phyloP scores from a whole-genome alignment of 768 basidiomycete genomes.

The Boletus tomentosulus region DNA sequence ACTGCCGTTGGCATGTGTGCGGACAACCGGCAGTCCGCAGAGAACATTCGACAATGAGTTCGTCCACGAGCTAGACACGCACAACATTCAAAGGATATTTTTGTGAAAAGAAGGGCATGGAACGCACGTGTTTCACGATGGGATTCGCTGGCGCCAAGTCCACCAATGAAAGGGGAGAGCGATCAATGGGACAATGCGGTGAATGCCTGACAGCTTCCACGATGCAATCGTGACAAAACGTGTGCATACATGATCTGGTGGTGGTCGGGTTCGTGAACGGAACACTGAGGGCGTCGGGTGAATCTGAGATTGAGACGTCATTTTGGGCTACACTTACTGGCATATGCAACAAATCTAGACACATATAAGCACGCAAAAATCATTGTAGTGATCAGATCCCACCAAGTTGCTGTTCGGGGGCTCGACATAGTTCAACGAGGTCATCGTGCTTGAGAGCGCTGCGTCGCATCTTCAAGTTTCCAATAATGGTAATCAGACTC shows the following conservation, averaged over 20 bases:
- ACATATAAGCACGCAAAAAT: not conserved
- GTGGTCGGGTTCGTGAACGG: conserved; percentile 78
- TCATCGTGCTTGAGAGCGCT: conserved; percentile 12
- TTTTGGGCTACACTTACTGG: conserved; percentile 37
- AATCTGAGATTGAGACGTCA: conserved; percentile 6
- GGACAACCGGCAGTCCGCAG: conserved; percentile 56
- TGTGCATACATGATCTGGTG: conserved; percentile 73
- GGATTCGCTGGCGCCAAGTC: conserved; percentile 67
- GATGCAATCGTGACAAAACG: conserved; percentile 85
- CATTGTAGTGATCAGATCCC: conserved; percentile 19
- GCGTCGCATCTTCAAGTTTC: too few species aligned
- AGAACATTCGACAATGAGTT: conserved; percentile 71
- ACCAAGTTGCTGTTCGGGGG: conserved; percentile 66
- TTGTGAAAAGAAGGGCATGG: conserved; percentile 1
- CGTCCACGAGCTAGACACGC: conserved; percentile 67
- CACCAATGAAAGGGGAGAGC: conserved; percentile 55
- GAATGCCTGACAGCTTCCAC: conserved; percentile 61
- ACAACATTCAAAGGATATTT: conserved; percentile 1
- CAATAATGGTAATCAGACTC: too few species aligned
- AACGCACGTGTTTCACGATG: conserved; percentile 57
- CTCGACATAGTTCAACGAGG: conserved; percentile 50
- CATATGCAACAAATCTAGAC: conserved; percentile 77
- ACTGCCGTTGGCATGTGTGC: conserved; percentile 62
- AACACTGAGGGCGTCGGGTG: conserved; percentile 35
- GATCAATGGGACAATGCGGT: conserved; percentile 80